A percentile compares a stretch with the other conserved stretches of the same genome.
Conservation (phyloP, 768 basidiomycete species). For the Suillus occidentalis region DNA sequence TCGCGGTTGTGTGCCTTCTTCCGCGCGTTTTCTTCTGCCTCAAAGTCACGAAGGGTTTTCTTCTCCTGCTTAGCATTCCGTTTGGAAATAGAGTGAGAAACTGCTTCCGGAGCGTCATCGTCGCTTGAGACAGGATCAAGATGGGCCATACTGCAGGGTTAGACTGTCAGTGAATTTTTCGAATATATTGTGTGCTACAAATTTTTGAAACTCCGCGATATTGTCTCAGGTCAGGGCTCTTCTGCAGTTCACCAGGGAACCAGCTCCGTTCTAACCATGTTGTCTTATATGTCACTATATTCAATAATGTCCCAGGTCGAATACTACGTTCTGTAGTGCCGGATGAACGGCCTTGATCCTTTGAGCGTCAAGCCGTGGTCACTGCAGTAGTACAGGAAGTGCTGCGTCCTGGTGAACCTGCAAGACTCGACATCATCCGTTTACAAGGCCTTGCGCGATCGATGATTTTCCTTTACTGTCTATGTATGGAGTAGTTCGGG, state of each 20-base stretch:
- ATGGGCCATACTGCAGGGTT: neutral
- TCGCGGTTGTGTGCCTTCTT: constrained; percentile 47
- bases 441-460: neutral
- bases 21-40: constrained; percentile 39
- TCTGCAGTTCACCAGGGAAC: too few species aligned
- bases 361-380: too few species aligned
- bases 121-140: constrained; percentile 24
- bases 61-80: constrained; percentile 38
- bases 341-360: too few species aligned
- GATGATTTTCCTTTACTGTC: neutral
- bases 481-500: neutral
- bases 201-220: neutral
- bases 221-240: neutral
- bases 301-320: neutral
- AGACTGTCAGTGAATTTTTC: neutral
- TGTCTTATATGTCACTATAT: neutral
- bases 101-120: constrained; percentile 50
- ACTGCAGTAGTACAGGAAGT: too few species aligned
- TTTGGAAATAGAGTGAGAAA: constrained; percentile 50
- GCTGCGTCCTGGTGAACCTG: neutral
- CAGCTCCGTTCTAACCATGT: too few species aligned
- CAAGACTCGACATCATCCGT: neutral
- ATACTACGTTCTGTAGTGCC: neutral
- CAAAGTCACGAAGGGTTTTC: constrained; percentile 37
- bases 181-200: neutral